These are phyloP conservation scores for Besnoitia besnoiti DNA, from an alignment of 169 alveolate species.

Conservation along the genomic window DNA sequence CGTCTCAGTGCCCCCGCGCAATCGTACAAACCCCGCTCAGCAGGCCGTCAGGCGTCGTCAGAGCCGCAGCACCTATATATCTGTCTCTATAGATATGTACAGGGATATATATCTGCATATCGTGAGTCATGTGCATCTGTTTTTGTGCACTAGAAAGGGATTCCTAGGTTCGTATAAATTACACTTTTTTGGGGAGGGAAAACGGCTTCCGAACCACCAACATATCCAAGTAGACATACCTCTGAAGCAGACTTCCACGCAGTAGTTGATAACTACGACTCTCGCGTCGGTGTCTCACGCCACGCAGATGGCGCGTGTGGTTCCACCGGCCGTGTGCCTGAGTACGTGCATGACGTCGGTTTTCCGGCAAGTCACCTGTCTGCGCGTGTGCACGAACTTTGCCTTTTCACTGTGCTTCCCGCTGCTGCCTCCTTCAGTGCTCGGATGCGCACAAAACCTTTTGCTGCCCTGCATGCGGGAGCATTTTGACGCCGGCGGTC, in stretches of 20 bases:
- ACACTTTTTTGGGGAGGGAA: background rate
- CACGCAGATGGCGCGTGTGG: too few species aligned
- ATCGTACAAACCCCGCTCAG: background rate
- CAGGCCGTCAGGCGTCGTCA: background rate
- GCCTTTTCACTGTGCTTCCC: background rate
- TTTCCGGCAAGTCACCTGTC: too few species aligned
- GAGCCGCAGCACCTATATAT: background rate
- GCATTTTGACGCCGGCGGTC: slow-evolving; percentile 80
- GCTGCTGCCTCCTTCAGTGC: slow-evolving; percentile 86
- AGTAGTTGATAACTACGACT: too few species aligned
- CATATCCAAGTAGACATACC: too few species aligned
- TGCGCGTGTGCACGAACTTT: too few species aligned
- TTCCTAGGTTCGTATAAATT: too few species aligned
- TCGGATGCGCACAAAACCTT: slow-evolving; percentile 98
- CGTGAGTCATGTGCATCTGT: background rate
- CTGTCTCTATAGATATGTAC: background rate
- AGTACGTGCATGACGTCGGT: too few species aligned
- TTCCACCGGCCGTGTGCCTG: background rate
- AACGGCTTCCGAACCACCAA: too few species aligned
- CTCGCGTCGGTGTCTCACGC: too few species aligned
- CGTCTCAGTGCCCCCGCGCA: background rate
- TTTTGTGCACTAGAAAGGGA: background rate
- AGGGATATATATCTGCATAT: too few species aligned
- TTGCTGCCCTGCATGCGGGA: slow-evolving; percentile 98
- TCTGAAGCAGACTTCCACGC: too few species aligned